These are phyloP conservation scores for Aurinia saxatilis DNA, from an alignment of 345 rosid genomes.

Conservation along the genomic window DNA sequence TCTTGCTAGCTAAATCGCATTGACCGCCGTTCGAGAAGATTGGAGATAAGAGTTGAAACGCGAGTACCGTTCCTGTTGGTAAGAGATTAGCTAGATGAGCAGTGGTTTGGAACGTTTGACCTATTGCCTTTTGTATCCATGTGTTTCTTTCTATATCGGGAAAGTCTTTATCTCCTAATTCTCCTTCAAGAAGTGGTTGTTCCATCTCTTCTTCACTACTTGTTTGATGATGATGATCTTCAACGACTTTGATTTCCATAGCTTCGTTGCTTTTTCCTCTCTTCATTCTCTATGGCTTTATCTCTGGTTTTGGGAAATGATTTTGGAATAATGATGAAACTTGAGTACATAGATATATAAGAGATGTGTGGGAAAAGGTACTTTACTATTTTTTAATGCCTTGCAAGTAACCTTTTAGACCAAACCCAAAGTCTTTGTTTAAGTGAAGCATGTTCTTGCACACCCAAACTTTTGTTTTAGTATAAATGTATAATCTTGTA, in stretches of 20 bases:
- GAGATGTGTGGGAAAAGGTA: constrained; percentile 1
- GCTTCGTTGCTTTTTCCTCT: not conserved
- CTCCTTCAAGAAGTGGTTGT: constrained; percentile 41
- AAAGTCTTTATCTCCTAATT: constrained; percentile 13
- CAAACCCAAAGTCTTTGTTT: constrained; percentile 23
- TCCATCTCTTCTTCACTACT: constrained; percentile 12
- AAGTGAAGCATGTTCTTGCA: constrained; percentile 23
- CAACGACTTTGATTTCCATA: constrained; percentile 47
- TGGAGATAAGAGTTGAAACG: constrained; percentile 82
- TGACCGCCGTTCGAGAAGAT: constrained; percentile 67
- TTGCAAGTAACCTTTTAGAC: constrained; percentile 59
- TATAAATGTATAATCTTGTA: no score
- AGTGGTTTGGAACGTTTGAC: constrained; percentile 82
- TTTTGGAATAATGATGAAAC: constrained; percentile 11
- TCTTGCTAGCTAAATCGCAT: constrained; percentile 52
- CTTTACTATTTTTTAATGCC: constrained; percentile 28
- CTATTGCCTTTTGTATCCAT: constrained; percentile 62
- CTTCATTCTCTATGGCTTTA: not conserved
- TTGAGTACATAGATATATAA: not conserved
- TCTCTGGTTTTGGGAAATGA: constrained; percentile 12
- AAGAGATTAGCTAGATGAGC: constrained; percentile 84
- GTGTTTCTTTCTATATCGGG: constrained; percentile 39
- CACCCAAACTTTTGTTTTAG: not conserved
- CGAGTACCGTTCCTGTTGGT: constrained; percentile 90
- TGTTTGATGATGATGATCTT: constrained; percentile 17